Evolutionary conservation across 768 basidiomycete species (phyloP).

Genomic region (Lentinula boryana): DNA sequence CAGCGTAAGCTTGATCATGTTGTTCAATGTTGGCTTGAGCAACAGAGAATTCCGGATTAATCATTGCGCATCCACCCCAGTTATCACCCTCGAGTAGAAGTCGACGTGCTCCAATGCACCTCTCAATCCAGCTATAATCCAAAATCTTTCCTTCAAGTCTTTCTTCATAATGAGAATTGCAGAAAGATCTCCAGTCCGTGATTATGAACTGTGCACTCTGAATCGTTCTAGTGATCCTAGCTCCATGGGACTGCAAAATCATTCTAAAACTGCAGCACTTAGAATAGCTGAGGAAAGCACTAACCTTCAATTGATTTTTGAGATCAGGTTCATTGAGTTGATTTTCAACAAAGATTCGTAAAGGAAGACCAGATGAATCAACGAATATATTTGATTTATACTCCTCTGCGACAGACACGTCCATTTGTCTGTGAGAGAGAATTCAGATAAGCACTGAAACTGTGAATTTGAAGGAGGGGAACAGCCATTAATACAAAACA

Average conservation of each 20-base stretch:
- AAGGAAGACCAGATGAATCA: neutral
- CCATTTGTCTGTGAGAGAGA: neutral
- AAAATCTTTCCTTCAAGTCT: conserved; percentile 38
- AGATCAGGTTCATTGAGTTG: neutral
- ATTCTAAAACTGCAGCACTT: neutral
- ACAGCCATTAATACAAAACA: too few species aligned
- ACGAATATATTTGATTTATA: neutral
- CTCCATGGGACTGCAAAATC: neutral
- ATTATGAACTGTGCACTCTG: conserved; percentile 33
- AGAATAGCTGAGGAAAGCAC: neutral
- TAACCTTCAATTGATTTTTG: conserved; percentile 14
- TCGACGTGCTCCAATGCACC: conserved; percentile 35
- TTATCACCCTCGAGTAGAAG: conserved; percentile 41
- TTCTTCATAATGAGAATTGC: neutral
- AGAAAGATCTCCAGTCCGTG: neutral
- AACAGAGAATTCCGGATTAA: neutral
- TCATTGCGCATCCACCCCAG: conserved; percentile 41
- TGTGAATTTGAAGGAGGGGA: neutral
- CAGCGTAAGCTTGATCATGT: neutral
- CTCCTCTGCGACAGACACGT: neutral
- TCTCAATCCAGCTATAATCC: conserved; percentile 45
- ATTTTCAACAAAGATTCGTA: neutral
- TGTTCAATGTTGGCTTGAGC: neutral
- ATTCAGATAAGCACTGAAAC: too few species aligned
- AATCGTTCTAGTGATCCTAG: neutral